Evolutionary conservation across 2,329 filamentous ascomycete genomes (phyloP).

Genomic region (Sclerotinia sclerotiorum): DNA sequence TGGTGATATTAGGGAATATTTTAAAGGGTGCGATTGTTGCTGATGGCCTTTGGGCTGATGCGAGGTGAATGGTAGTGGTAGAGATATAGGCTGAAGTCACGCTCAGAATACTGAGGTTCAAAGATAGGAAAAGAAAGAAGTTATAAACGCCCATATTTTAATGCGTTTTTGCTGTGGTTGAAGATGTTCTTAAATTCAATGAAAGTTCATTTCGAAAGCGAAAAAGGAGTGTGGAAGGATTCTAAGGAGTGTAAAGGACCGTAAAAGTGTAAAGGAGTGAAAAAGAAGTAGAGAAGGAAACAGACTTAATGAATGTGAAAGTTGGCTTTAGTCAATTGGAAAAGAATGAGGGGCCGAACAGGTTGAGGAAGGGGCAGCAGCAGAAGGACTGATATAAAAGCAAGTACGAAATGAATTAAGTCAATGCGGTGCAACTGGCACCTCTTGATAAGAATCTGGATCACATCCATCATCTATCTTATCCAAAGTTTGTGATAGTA

Average conservation of each 20-base stretch:
- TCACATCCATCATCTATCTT: neutral
- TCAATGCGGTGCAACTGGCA: conserved; percentile 6
- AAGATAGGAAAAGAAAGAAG: conserved; percentile 3
- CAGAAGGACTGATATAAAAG: conserved; percentile 5
- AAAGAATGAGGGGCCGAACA: neutral
- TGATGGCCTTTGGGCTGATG: neutral
- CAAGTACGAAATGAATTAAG: neutral
- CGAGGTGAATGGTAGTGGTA: neutral
- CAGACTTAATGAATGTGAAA: neutral
- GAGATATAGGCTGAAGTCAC: neutral
- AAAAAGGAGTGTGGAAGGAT: neutral
- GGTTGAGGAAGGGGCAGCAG: neutral
- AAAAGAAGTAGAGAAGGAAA: neutral
- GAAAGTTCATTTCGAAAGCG: conserved; percentile 2
- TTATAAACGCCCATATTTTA: neutral
- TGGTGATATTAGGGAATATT: neutral
- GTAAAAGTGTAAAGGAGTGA: too few relatives aligned
- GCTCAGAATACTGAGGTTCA: neutral
- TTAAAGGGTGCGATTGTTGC: neutral
- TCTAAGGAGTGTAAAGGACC: too few relatives aligned
- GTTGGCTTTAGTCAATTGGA: neutral
- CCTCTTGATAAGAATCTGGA: neutral
- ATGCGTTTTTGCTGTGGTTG: neutral
- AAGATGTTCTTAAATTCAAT: neutral
- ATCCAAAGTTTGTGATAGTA: neutral